Evolutionary conservation across 1,284 basidiomycete species (phyloP).

Genomic region (Coniophora puteana): DNA sequence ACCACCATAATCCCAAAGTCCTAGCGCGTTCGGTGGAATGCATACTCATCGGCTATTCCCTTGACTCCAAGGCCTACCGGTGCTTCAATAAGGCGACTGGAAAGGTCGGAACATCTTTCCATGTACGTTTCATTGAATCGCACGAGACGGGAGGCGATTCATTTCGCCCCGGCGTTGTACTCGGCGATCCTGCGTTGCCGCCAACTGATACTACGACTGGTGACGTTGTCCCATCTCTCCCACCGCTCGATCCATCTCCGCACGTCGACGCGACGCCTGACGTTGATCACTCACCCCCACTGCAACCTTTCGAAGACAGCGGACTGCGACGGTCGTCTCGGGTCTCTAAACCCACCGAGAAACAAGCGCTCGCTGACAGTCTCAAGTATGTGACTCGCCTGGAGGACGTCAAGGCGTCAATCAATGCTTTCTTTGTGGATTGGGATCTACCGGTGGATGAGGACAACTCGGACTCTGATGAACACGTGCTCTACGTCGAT

Average conservation of each 20-base stretch:
- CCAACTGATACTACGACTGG: neutral
- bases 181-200: too few relatives aligned
- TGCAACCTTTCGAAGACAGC: too few relatives aligned
- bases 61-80: conserved; percentile 17
- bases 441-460: too few relatives aligned
- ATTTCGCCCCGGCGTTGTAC: neutral
- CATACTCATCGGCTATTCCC: conserved; percentile 23
- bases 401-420: too few relatives aligned
- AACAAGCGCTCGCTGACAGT: too few relatives aligned
- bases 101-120: conserved; percentile 18
- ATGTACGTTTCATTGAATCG: conserved; percentile 28
- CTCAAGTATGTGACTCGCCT: too few relatives aligned
- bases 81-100: conserved; percentile 15
- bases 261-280: too few relatives aligned
- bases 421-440: too few relatives aligned
- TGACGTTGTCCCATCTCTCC: neutral
- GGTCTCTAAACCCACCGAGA: conserved; percentile 1
- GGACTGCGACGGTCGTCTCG: neutral
- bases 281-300: too few relatives aligned
- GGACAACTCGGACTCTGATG: too few relatives aligned
- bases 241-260: too few relatives aligned
- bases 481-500: too few relatives aligned
- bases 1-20: conserved; percentile 15
- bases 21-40: conserved; percentile 18
- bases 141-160: conserved; percentile 3